A percentile compares a stretch with the other conserved stretches of the same genome.
These are phyloP conservation scores for Talaromyces atroroseus DNA, from an alignment of 2,329 filamentous ascomycete species.

Conservation along the genomic window DNA sequence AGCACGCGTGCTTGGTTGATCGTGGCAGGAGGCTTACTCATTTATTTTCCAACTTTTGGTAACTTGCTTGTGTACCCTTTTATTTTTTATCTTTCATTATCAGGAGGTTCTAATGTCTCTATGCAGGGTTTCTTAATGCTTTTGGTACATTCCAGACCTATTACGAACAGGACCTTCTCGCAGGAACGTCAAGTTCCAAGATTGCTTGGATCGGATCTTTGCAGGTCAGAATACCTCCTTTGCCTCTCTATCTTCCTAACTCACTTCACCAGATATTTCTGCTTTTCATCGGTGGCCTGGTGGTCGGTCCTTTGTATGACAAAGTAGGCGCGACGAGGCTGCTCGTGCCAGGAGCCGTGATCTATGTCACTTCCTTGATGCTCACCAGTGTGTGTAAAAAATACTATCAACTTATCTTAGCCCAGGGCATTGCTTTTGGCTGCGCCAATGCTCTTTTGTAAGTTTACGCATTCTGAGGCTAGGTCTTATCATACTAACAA, in stretches of 20 bases:
- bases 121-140: conserved; percentile 15
- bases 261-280: conserved; percentile 35
- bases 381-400: conserved; percentile 37
- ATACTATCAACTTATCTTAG: conserved; percentile 42
- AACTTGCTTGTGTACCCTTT: background rate
- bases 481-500: too few species aligned
- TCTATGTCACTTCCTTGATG: conserved; percentile 40
- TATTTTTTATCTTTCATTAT: too few species aligned
- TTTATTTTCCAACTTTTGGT: background rate
- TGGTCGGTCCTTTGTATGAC: conserved; percentile 43
- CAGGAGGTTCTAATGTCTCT: too few species aligned
- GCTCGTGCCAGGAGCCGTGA: conserved; percentile 32
- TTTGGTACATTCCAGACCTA: conserved; percentile 22
- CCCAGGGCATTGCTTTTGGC: conserved; percentile 40
- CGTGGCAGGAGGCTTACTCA: background rate
- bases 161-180: conserved; percentile 18
- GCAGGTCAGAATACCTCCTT: background rate
- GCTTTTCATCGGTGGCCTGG: conserved; percentile 37
- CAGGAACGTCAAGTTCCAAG: conserved; percentile 24
- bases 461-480: background rate
- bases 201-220: conserved; percentile 41
- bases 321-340: conserved; percentile 36
- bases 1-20: background rate
- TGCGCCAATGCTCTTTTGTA: conserved; percentile 31
- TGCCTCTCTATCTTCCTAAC: background rate